phyloP scores from a whole-genome alignment of 257 asterid genomes.

The Hygrophila difformis region DNA sequence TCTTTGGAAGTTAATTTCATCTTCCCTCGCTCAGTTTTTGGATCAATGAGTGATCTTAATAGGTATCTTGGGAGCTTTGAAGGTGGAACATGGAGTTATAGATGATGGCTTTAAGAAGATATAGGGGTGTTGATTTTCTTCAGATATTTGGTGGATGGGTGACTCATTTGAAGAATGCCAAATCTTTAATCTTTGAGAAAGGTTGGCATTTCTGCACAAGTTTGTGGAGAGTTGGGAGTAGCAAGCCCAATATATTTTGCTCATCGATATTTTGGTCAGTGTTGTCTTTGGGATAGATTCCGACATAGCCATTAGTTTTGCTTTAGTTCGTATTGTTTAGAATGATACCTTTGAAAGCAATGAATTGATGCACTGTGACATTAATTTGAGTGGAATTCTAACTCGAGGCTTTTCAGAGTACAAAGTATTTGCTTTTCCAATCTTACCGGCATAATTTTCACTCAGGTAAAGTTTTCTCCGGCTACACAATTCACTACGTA shows the following conservation, averaged over 20 bases:
- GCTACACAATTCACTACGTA: too few relatives aligned
- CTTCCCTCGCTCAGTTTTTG: neutral
- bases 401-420: conserved; percentile 6
- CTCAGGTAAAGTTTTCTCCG: too few relatives aligned
- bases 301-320: conserved; percentile 10
- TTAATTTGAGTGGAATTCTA: conserved; percentile 8
- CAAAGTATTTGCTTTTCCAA: too few relatives aligned
- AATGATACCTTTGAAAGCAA: conserved; percentile 2
- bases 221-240: too few relatives aligned
- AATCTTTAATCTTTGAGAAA: neutral
- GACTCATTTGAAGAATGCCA: neutral
- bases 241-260: conserved; percentile 7
- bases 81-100: conserved; percentile 7
- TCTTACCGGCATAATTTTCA: too few relatives aligned
- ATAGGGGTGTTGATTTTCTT: neutral
- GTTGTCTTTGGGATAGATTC: conserved; percentile 11
- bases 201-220: conserved; percentile 7
- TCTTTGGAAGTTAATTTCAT: conserved; percentile 6
- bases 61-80: conserved; percentile 10
- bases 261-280: neutral
- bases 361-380: too few relatives aligned
- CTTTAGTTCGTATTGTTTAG: conserved; percentile 8
- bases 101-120: conserved; percentile 13
- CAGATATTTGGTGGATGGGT: conserved; percentile 6
- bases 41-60: neutral